Evolutionary conservation across 495 filamentous ascomycete genomes (phyloP).

Genomic region (Neurospora sp.): DNA sequence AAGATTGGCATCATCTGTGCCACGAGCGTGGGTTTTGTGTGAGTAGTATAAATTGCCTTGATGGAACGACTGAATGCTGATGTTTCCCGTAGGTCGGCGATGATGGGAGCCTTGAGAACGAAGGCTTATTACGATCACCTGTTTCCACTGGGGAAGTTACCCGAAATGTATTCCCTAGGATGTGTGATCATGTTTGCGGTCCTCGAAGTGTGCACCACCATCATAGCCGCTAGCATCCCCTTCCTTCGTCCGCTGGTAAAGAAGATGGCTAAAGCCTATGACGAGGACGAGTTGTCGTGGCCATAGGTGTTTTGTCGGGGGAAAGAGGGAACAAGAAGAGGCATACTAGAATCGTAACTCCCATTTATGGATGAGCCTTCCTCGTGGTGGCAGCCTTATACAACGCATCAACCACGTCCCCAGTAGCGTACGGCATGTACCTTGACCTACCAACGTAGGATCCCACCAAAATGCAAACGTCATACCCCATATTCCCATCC

Average conservation of each 20-base stretch:
- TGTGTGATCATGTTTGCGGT: neutral
- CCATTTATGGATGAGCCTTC: too few species aligned
- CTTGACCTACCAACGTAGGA: too few species aligned
- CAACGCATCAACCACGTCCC: too few species aligned
- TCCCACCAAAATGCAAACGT: too few species aligned
- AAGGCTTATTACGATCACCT: neutral
- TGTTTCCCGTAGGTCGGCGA: neutral
- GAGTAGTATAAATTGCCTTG: neutral
- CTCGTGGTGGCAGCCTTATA: too few species aligned
- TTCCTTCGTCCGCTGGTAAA: neutral
- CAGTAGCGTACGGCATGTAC: too few species aligned
- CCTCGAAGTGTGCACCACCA: neutral
- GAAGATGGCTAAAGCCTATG: neutral
- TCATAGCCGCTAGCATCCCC: neutral
- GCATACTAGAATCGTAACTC: too few species aligned
- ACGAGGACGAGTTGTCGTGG: neutral
- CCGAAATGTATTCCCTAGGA: neutral
- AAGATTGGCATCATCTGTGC: neutral
- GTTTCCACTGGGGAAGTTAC: neutral
- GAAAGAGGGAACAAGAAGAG: neutral
- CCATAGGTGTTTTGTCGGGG: neutral
- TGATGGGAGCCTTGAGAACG: neutral
- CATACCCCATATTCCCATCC: neutral
- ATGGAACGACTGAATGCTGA: neutral
- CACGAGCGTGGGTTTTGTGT: neutral